Base-by-base conservation (phyloP, 2,329 filamentous ascomycete species). In the Sporothrix mexicana region DNA sequence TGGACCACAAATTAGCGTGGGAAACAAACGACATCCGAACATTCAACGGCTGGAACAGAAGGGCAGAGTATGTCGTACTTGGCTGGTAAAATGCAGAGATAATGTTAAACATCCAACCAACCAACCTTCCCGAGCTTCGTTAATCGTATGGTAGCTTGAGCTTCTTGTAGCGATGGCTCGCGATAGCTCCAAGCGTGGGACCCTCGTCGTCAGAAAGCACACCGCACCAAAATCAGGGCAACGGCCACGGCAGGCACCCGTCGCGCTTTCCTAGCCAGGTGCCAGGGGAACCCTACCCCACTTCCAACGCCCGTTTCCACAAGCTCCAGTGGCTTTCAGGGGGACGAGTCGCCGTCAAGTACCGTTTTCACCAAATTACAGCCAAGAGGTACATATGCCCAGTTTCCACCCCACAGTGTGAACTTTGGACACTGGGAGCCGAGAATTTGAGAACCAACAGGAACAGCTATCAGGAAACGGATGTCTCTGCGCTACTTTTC, bases 221-320 rank as follows among this genome's bases (percentile, higher is more conserved):
- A 20, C 12, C 17, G 47, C 23, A 68, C 45, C 47, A 41, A 8
- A 30, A 51, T n/a, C 23, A 51, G 25, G 47, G 66, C 47, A 41
- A 43, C 17, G n/a, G 64, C 66, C 9, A 68, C 66, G 66, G 59
- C 41, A 71, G 59, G 59, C 57, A 71, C 30, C 69, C 57, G 57
- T 30, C n/a, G 57, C 59, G 30, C 71, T 36, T 72, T 49, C 71
- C 43, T 72, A 72, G 71, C 64, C 53, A 53, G 68, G 57, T 41
- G 62, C 64, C 70, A 72, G 64, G 70, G 30, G 71, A 51, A 51
- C 71, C 53, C 20, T 67, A 51, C 57, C 43, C 68, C 51, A 70
- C 51, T 69, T 69, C 47, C 61, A 47, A 66, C 20, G 61, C 41
- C 61, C 25, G 41, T 69, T 45, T 69, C 49, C 49, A 43, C 64